These are phyloP conservation scores for Penicillium desertorum DNA, from an alignment of 495 filamentous ascomycete genomes.

Conservation along the genomic window DNA sequence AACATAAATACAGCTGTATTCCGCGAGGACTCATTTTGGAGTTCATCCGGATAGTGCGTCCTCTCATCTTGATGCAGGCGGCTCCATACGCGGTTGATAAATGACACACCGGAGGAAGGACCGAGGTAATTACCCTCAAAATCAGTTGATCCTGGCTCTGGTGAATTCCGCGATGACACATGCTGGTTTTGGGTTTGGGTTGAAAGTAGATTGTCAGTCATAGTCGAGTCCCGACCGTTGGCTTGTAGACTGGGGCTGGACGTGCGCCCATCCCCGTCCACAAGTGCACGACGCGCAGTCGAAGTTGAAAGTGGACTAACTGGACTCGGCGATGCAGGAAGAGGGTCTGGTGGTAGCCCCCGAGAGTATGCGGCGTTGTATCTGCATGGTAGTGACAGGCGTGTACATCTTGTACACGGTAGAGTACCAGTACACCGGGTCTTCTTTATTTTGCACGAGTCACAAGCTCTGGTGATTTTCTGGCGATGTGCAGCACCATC, in stretches of 20 bases:
- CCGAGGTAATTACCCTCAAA: constrained; percentile 50
- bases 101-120: constrained; percentile 47
- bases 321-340: constrained; percentile 29
- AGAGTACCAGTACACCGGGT: constrained; percentile 47
- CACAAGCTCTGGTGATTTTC: constrained; percentile 50
- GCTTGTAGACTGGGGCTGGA: constrained; percentile 17
- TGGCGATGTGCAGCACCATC: constrained; percentile 28
- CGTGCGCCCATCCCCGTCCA: constrained; percentile 1
- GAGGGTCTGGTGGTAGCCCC: constrained; percentile 44
- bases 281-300: constrained; percentile 5
- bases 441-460: constrained; percentile 50
- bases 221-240: constrained; percentile 9
- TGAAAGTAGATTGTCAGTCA: constrained; percentile 12
- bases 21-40: constrained; percentile 36
- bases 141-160: constrained; percentile 46
- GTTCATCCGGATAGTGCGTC: constrained; percentile 33
- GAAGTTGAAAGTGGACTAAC: constrained; percentile 9
- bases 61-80: constrained; percentile 44
- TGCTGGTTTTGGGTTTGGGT: constrained; percentile 7
- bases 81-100: constrained; percentile 48
- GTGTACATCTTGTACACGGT: constrained; percentile 44
- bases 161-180: constrained; percentile 38
- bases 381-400: constrained; percentile 40
- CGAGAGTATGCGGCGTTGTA: constrained; percentile 48
- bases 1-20: constrained; percentile 48